A percentile compares a stretch with the other conserved stretches of the same genome.
Evolutionary conservation across 1,284 basidiomycete species (phyloP).

Genomic region (Rhodotorula sp.): DNA sequence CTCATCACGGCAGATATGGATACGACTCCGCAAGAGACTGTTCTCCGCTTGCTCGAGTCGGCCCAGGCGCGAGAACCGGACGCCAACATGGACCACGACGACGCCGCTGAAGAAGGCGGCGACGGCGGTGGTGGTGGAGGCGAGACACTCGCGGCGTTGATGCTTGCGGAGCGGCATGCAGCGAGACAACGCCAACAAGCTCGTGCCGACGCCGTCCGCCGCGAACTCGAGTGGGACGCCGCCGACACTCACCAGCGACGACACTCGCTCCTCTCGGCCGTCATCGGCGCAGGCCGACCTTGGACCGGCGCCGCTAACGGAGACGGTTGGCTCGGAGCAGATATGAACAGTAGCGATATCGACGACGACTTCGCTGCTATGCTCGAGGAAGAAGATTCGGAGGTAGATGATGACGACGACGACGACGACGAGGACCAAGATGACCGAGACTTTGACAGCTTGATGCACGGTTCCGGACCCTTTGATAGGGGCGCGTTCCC

Average conservation of each 20-base stretch:
- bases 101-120: background rate
- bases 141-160: constrained; percentile 11
- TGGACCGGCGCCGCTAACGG: background rate
- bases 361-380: background rate
- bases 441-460: too few species aligned
- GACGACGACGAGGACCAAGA: background rate
- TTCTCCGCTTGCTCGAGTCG: constrained; percentile 7
- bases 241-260: constrained; percentile 11
- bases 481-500: background rate
- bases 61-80: background rate
- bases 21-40: background rate
- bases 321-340: background rate
- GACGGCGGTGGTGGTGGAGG: background rate
- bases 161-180: constrained; percentile 10
- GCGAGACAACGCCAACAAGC: background rate
- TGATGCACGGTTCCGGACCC: background rate
- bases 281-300: background rate
- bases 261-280: background rate
- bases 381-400: constrained; percentile 6
- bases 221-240: constrained; percentile 28
- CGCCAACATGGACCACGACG: background rate
- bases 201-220: background rate
- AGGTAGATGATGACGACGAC: constrained; percentile 6
- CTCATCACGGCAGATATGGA: constrained; percentile 7
- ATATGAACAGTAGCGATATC: background rate